Evolutionary conservation across 139 green algal species (phyloP).

Genomic region (Microglena sp.): DNA sequence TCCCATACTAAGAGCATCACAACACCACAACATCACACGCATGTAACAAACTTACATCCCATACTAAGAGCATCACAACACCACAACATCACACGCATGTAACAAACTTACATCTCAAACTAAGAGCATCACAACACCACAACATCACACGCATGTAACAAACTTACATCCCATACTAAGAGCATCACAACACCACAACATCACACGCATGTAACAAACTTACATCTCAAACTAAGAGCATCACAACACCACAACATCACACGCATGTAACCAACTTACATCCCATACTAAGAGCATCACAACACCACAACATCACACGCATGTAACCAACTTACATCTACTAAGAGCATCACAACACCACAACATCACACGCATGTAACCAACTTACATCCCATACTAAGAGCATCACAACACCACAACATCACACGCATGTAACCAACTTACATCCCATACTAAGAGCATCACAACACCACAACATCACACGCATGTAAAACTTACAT

Average conservation of each 20-base stretch:
- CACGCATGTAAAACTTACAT: conserved; percentile 21
- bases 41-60: conserved; percentile 31
- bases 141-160: background rate
- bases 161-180: conserved; percentile 48
- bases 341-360: conserved; percentile 45
- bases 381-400: conserved; percentile 48
- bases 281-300: conserved; percentile 58
- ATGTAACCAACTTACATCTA: conserved; percentile 27
- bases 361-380: background rate
- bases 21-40: conserved; percentile 22
- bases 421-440: background rate
- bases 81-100: too few relatives aligned
- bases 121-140: conserved; percentile 46
- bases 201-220: background rate
- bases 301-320: conserved; percentile 22
- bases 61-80: conserved; percentile 52
- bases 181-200: conserved; percentile 49
- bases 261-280: conserved; percentile 9
- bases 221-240: conserved; percentile 52
- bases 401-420: conserved; percentile 46
- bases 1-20: conserved; percentile 58
- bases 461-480: conserved; percentile 46
- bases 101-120: conserved; percentile 41
- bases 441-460: conserved; percentile 54
- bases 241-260: conserved; percentile 43